phyloP scores from a whole-genome alignment of 106 monocot species.

The Apostasia ramifera region DNA sequence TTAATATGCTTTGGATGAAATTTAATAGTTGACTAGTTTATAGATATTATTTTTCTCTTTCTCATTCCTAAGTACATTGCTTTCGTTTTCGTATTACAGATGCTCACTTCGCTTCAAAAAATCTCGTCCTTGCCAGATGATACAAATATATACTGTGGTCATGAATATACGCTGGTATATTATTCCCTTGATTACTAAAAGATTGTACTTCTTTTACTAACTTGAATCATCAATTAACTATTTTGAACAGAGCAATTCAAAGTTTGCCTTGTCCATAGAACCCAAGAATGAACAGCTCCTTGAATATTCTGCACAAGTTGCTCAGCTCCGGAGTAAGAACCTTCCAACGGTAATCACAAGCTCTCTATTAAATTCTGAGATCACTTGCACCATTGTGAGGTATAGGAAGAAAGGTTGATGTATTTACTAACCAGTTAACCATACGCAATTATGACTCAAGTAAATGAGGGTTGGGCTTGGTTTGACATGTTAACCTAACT shows the following conservation, averaged over 20 bases:
- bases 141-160: slow-evolving; percentile 86
- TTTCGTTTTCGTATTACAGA: slow-evolving; percentile 32
- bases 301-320: slow-evolving; percentile 60
- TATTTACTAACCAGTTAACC: too few species aligned
- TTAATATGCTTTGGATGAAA: too few species aligned
- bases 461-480: too few species aligned
- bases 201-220: background rate
- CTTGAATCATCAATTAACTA: background rate
- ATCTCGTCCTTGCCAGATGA: slow-evolving; percentile 73
- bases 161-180: slow-evolving; percentile 84
- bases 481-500: too few species aligned
- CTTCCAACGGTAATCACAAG: slow-evolving; percentile 59
- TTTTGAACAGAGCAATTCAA: slow-evolving; percentile 72
- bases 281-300: slow-evolving; percentile 63
- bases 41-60: too few species aligned
- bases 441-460: too few species aligned
- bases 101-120: slow-evolving; percentile 68
- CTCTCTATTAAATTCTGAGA: too few species aligned
- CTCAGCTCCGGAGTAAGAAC: slow-evolving; percentile 59
- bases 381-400: too few species aligned
- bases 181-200: background rate
- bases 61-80: too few species aligned
- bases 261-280: slow-evolving; percentile 88
- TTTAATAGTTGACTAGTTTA: too few species aligned
- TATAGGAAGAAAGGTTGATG: too few species aligned